Evolutionary conservation across 2,329 filamentous ascomycete genomes (phyloP).

Genomic region (Paramyrothecium roridum): DNA sequence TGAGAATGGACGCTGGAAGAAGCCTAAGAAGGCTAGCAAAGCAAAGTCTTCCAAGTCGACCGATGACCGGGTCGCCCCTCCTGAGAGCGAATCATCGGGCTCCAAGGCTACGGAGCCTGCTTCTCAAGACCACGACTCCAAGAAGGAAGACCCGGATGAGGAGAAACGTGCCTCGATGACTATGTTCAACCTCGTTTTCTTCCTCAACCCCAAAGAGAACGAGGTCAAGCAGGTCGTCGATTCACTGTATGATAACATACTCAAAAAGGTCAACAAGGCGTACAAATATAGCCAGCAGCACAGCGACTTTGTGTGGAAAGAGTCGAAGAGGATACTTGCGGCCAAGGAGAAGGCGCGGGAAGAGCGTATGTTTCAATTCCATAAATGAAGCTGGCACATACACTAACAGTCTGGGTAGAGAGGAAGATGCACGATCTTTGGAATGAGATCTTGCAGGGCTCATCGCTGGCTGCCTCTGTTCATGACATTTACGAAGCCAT

Average conservation of each 20-base stretch:
- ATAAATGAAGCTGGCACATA: background rate
- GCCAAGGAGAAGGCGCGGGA: constrained; percentile 82
- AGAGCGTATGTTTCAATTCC: constrained; percentile 40
- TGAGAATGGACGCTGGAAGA: constrained; percentile 76
- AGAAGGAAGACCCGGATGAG: constrained; percentile 47
- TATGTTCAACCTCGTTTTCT: constrained; percentile 98
- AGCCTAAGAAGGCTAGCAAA: constrained; percentile 51
- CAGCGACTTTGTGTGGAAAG: constrained; percentile 86
- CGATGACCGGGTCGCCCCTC: constrained; percentile 23
- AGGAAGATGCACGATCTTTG: constrained; percentile 65
- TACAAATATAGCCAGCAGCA: constrained; percentile 90
- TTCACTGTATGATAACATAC: constrained; percentile 78
- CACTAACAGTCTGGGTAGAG: constrained; percentile 28
- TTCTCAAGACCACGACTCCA: constrained; percentile 23
- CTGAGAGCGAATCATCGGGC: constrained; percentile 21
- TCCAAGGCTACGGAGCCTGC: constrained; percentile 19
- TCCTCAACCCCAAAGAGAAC: constrained; percentile 74
- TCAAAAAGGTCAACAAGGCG: constrained; percentile 88
- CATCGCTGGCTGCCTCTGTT: constrained; percentile 78
- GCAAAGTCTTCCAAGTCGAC: constrained; percentile 29
- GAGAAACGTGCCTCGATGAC: constrained; percentile 73
- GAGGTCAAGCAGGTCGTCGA: constrained; percentile 75
- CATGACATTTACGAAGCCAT: constrained; percentile 79
- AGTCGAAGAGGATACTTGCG: constrained; percentile 77
- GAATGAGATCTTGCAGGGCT: constrained; percentile 67